Conservation (phyloP, 2,329 filamentous ascomycete genomes). For the Scytalidium sp. region DNA sequence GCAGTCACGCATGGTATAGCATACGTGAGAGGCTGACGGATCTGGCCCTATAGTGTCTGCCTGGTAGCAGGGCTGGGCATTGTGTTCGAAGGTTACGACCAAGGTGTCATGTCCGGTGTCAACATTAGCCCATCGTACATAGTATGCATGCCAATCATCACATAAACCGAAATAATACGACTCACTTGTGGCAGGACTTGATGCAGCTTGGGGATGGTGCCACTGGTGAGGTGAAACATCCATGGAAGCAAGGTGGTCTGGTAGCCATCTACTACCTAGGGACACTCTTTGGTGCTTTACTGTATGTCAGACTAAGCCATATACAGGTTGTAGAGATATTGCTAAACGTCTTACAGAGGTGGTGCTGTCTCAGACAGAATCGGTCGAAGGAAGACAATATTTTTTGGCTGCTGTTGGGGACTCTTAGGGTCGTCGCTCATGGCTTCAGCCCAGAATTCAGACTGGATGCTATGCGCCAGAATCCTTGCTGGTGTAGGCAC, state of each 20-base stretch:
- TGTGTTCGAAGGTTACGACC: neutral
- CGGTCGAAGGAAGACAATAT: constrained; percentile 47
- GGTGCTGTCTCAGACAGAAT: constrained; percentile 39
- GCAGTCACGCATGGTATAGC: neutral
- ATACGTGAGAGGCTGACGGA: neutral
- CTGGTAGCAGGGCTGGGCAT: neutral
- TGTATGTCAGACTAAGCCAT: constrained; percentile 27
- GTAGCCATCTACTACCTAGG: constrained; percentile 25
- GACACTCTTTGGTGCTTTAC: constrained; percentile 21
- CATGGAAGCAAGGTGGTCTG: constrained; percentile 25
- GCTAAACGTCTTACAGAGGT: constrained; percentile 31
- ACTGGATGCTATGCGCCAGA: constrained; percentile 62
- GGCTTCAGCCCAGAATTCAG: constrained; percentile 39
- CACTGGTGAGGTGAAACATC: constrained; percentile 14
- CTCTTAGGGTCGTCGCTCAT: constrained; percentile 45
- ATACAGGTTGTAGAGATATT: neutral
- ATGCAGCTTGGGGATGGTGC: constrained; percentile 7
- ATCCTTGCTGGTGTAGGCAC: constrained; percentile 64
- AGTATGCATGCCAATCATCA: neutral
- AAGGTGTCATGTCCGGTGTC: neutral
- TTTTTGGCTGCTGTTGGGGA: constrained; percentile 39
- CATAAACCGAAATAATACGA: neutral
- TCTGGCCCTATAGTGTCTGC: neutral
- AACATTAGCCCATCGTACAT: neutral
- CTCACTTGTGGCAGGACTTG: neutral